phyloP scores from a whole-genome alignment of 108 stramenopile genomes.

The Cyclotella cryptica region DNA sequence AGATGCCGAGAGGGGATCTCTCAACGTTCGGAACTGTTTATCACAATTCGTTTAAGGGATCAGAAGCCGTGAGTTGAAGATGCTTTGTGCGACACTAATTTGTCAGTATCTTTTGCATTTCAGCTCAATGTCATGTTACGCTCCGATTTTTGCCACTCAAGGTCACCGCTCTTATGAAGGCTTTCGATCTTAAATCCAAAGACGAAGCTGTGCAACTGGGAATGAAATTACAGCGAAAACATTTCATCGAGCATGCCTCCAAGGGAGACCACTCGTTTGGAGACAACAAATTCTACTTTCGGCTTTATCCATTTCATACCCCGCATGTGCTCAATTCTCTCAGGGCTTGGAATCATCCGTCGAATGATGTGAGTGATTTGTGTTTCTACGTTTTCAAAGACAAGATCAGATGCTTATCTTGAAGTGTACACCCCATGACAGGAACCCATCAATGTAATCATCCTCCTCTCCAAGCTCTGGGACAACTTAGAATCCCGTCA shows the following conservation, averaged over 20 bases:
- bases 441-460: constrained; percentile 45
- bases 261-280: constrained; percentile 46
- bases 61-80: constrained; percentile 26
- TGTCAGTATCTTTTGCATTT: neutral
- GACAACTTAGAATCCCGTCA: constrained; percentile 38
- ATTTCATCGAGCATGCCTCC: constrained; percentile 41
- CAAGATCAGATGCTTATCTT: neutral
- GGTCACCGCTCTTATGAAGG: constrained; percentile 31
- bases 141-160: neutral
- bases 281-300: constrained; percentile 50
- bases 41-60: constrained; percentile 48
- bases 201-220: constrained; percentile 50
- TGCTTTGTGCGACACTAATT: neutral
- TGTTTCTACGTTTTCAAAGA: neutral
- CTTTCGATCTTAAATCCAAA: constrained; percentile 27
- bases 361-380: constrained; percentile 11
- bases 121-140: neutral
- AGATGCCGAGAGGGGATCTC: constrained; percentile 39
- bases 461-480: constrained; percentile 33
- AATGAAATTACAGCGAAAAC: constrained; percentile 34
- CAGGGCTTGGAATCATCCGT: constrained; percentile 51
- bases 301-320: constrained; percentile 48
- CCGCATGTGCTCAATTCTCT: constrained; percentile 65
- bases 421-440: neutral
- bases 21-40: constrained; percentile 30